Conservation (phyloP, 202 grass and related monocot species). For the Brachypodium distachyon region DNA sequence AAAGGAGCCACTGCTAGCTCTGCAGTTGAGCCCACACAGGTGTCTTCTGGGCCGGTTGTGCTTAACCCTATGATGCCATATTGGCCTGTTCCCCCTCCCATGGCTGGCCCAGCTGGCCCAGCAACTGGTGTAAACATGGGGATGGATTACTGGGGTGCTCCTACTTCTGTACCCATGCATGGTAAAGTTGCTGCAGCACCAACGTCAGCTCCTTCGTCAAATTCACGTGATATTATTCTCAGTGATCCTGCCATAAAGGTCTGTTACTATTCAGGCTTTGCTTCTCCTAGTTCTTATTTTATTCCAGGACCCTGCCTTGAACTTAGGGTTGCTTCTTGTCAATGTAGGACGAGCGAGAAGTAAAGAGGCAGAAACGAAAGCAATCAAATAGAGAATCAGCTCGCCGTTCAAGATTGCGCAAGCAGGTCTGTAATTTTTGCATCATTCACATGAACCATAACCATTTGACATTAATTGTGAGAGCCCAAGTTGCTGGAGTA, state of each 20-base stretch:
- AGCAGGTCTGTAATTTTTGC: conserved; percentile 36
- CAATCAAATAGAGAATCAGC: conserved; percentile 69
- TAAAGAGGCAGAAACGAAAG: conserved; percentile 53
- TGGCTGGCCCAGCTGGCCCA: conserved; percentile 52
- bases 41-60: conserved; percentile 38
- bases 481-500: not conserved
- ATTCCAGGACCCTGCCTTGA: not conserved
- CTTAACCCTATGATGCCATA: conserved; percentile 60
- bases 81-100: conserved; percentile 37
- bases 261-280: not conserved
- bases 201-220: conserved; percentile 35
- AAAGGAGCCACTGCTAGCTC: conserved; percentile 29
- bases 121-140: conserved; percentile 36
- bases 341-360: conserved; percentile 47
- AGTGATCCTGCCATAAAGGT: conserved; percentile 48
- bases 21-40: conserved; percentile 27
- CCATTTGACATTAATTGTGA: not conserved
- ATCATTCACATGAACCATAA: not conserved
- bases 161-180: conserved; percentile 36
- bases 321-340: not conserved
- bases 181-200: conserved; percentile 35
- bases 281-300: conserved; percentile 19
- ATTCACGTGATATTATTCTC: conserved; percentile 40
- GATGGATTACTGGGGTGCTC: conserved; percentile 52
- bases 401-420: conserved; percentile 54